Evolutionary conservation across 345 rosid species (phyloP), one percentile per base, ranked within the genome.

Genomic region (Geranium brycei): DNA sequence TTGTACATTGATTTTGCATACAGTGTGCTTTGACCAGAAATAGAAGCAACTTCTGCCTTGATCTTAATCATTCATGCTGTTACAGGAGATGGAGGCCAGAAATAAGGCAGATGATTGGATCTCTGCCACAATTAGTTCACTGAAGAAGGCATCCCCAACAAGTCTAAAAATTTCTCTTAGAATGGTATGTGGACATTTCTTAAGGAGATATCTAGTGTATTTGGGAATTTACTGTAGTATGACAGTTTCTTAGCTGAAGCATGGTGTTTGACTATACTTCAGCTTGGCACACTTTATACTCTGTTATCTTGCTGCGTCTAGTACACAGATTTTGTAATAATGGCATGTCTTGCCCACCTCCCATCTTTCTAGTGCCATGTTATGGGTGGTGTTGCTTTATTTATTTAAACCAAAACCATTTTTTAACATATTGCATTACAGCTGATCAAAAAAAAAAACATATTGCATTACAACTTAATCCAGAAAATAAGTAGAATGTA

Each of bases 121-220:
- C 68, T 61, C 78, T 60, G 51, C 75, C 51, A 73, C 85, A n/a
- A 73, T 89, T 69, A 63, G 58, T 69, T 69, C 78, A 5, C 62
- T 91, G 77, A 89, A 79, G 78, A 75, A 73, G 74, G 95, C 88
- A 72, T 91, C 92, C 15, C 96, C 98, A 57, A 87, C 84, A 57
- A 91, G 96, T 80, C 95, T 91, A 63, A 91, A 88, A 73, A 78
- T 89, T 66, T 77, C 91, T 61, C 95, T 88, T 62, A 80, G 81
- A 87, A 85, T 87, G 66, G 98, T 91, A 76, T 65, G 82, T 67
- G 28, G 10, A 13, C 53, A 47, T 47, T 47, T 15, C 53, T 47
- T 47, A 35, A 35, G 41, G 10, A 7, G 15, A 47, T 11, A 6
- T 47, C 12, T 47, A 17, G 1, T 57, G 19, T 57, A 16, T 17